These are phyloP conservation scores for Myriosclerotinia curreyana DNA, from an alignment of 2,329 filamentous ascomycete genomes.

Conservation along the genomic window DNA sequence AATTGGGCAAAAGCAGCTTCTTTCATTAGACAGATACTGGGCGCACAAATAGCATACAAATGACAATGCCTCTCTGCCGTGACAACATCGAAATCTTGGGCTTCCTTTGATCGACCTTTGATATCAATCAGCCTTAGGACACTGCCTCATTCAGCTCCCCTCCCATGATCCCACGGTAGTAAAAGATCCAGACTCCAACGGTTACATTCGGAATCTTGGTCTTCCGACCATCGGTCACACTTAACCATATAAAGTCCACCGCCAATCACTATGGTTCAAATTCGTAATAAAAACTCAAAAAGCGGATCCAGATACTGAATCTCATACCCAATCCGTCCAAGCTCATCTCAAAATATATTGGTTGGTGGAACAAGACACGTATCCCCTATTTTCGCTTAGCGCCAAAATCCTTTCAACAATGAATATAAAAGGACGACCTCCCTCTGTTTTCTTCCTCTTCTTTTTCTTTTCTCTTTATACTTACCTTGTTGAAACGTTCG, in stretches of 20 bases:
- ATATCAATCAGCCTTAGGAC: slow-evolving; percentile 6
- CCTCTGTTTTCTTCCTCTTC: slow-evolving; percentile 16
- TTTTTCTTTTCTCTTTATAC: slow-evolving; percentile 38
- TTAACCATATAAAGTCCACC: not conserved
- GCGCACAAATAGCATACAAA: too few species aligned
- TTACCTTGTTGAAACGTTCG: slow-evolving; percentile 39
- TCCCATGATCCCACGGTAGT: not conserved
- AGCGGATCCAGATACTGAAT: not conserved
- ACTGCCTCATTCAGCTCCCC: slow-evolving; percentile 4
- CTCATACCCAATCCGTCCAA: not conserved
- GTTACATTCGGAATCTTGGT: not conserved
- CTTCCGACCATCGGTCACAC: not conserved
- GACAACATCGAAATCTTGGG: too few species aligned
- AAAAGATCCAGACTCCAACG: slow-evolving; percentile 1
- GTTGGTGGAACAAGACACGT: not conserved
- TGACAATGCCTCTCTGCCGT: too few species aligned
- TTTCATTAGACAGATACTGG: too few species aligned
- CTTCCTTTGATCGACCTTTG: too few species aligned
- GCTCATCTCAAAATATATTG: not conserved
- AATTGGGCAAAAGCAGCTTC: too few species aligned
- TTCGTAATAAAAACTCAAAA: slow-evolving; percentile 7
- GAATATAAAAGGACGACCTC: not conserved
- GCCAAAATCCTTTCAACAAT: not conserved
- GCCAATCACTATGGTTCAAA: not conserved
- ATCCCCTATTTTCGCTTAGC: not conserved